Base-by-base conservation (phyloP, 2,329 filamentous ascomycete species). In the Tolypocladium tropicale region DNA sequence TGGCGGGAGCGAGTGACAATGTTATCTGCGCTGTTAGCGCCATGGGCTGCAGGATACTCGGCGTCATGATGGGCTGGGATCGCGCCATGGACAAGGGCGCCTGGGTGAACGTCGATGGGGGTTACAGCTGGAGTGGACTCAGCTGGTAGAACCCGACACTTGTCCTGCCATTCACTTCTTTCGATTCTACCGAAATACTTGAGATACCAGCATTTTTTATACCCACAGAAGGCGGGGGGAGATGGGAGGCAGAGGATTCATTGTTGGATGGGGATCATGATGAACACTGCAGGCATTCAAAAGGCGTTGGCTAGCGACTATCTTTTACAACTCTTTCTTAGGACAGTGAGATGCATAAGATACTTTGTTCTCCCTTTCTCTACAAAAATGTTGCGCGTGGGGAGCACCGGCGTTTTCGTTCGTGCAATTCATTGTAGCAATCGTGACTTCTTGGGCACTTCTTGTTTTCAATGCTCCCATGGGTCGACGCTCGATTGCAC, bases 21-120 rank as follows among this genome's bases (percentile, higher is more conserved):
- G 78, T 94, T 9, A 79, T 95, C 1, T 95, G 90, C 65, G 88
- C 85, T 3, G 85, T 92, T 28, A 89, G 86, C 62, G 82, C 85
- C 36, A 82, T 78, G 71, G 83, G 82, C 0, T 95, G 90, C 68
- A 80, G 89, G 25, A 65, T 95, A 54, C 68, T 95, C 59, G 90
- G 82, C 2, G 89, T 95, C 43, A 91, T 95, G 85, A 84, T 94
- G 83, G 90, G 90, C 0, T 92, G 89, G 88, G 86, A 92, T 39
- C 78, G 76, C 33, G 83, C 80, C 6, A 78, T 90, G 58, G 74
- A 75, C 36, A 69, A 77, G 21, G 78, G 76, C 1, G 76, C 77
- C 49, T 95, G 90, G 88, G 77, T 83, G 57, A 95, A 95, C 70
- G 81, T 95, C n/a, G 89, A 93, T 67, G 86, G 86, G 2, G 78